Conservation (phyloP, 352 stramenopile genomes). For the Achlya hypogyna region DNA sequence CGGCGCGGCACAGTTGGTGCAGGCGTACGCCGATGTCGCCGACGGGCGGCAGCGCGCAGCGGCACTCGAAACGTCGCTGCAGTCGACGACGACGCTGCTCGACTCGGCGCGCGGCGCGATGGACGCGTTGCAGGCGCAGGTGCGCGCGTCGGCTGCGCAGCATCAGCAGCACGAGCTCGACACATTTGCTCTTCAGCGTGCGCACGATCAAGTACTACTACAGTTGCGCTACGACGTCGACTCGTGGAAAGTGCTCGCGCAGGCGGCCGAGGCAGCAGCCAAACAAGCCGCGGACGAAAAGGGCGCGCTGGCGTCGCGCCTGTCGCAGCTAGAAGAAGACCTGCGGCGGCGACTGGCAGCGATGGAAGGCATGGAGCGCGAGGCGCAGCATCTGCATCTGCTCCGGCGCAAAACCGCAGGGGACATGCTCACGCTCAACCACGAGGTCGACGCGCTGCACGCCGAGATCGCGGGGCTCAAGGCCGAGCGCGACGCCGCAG, state of each 20-base stretch:
- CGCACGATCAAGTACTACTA: not conserved
- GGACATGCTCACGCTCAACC: not conserved
- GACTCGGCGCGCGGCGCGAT: not conserved
- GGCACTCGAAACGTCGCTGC: not conserved
- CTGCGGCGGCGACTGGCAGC: not conserved
- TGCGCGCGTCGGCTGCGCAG: not conserved
- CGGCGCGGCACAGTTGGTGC: not conserved
- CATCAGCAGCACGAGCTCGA: not conserved
- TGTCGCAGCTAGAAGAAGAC: not conserved
- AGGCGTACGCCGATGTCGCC: not conserved
- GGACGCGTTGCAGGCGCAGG: not conserved
- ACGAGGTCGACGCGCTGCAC: not conserved
- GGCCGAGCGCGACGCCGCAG: not conserved
- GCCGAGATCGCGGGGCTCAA: not conserved
- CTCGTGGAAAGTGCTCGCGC: not conserved
- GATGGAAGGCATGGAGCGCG: constrained; percentile 12
- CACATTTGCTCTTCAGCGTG: not conserved
- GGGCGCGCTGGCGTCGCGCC: not conserved
- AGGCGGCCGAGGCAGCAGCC: not conserved
- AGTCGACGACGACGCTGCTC: not conserved
- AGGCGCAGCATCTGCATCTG: constrained; percentile 7
- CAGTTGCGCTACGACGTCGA: not conserved
- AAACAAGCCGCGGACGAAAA: not conserved
- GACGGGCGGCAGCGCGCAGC: not conserved
- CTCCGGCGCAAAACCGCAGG: constrained; percentile 12